Conservation (phyloP, 192 early-diverging fungal species). For the Coemansia sp. region DNA sequence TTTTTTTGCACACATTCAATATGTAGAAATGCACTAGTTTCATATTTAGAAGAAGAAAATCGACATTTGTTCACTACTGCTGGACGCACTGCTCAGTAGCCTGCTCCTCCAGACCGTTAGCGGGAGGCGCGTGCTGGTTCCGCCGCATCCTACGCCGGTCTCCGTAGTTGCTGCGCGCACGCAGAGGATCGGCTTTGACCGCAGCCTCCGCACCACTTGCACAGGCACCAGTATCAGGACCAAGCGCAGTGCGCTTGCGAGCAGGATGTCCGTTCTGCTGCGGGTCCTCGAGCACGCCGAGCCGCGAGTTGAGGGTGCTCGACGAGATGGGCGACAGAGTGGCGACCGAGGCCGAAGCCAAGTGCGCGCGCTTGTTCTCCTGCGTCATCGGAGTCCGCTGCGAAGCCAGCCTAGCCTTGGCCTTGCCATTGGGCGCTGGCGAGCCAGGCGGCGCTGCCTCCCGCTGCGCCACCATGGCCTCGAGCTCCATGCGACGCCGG, state of each 20-base stretch:
- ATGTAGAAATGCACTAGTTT: constrained; percentile 23
- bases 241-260: constrained; percentile 41
- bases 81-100: constrained; percentile 51
- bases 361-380: constrained; percentile 24
- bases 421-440: not conserved
- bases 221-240: not conserved
- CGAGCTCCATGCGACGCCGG: constrained; percentile 18
- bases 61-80: constrained; percentile 13
- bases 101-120: constrained; percentile 39
- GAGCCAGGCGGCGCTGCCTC: not conserved
- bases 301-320: constrained; percentile 38
- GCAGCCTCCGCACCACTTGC: not conserved
- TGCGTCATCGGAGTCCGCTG: constrained; percentile 25
- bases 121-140: constrained; percentile 32
- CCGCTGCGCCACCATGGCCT: constrained; percentile 2
- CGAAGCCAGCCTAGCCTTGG: constrained; percentile 25
- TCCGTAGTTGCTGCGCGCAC: constrained; percentile 42
- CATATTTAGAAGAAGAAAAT: not conserved
- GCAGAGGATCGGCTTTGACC: constrained; percentile 18
- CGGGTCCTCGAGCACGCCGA: constrained; percentile 3
- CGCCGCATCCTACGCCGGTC: constrained; percentile 46
- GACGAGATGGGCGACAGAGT: constrained; percentile 38
- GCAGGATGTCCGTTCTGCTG: constrained; percentile 12
- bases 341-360: not conserved
- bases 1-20: constrained; percentile 7